Conservation (phyloP, 1,139 yeast species). For the Sugiyamaella japonica region DNA sequence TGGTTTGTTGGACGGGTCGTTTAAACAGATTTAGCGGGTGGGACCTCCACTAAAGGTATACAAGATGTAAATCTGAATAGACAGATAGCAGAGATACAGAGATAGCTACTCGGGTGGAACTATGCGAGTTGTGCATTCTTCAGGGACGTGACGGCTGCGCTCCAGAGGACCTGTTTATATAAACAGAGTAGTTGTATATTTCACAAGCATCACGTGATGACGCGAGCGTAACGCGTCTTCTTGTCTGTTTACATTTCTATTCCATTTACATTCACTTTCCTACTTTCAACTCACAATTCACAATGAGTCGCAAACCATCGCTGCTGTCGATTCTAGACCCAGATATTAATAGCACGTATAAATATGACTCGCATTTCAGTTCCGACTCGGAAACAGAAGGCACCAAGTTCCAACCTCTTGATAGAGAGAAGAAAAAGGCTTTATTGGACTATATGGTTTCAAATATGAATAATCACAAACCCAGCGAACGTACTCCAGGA, state of each 20-base stretch:
- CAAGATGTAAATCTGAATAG: no score
- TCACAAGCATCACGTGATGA: background rate
- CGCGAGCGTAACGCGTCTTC: background rate
- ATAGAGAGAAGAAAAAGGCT: background rate
- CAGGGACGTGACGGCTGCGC: no score
- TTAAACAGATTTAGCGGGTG: no score
- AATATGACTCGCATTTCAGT: slow-evolving; percentile 4
- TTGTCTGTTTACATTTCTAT: slow-evolving; percentile 4
- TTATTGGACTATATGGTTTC: slow-evolving; percentile 4
- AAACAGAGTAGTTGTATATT: no score
- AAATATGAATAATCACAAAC: background rate
- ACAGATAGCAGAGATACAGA: no score
- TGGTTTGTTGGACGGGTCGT: no score
- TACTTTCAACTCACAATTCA: background rate
- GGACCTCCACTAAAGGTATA: no score
- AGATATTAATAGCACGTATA: slow-evolving; percentile 6
- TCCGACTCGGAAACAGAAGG: slow-evolving; percentile 13
- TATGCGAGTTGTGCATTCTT: no score
- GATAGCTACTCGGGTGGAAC: no score
- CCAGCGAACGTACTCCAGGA: background rate
- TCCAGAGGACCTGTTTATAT: no score
- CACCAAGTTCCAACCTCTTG: background rate
- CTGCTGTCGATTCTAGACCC: slow-evolving; percentile 14
- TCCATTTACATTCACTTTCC: background rate
- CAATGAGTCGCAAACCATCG: slow-evolving; percentile 11